phyloP scores from a whole-genome alignment of 2,329 filamentous ascomycete genomes.

The Tetracladium maxilliforme region DNA sequence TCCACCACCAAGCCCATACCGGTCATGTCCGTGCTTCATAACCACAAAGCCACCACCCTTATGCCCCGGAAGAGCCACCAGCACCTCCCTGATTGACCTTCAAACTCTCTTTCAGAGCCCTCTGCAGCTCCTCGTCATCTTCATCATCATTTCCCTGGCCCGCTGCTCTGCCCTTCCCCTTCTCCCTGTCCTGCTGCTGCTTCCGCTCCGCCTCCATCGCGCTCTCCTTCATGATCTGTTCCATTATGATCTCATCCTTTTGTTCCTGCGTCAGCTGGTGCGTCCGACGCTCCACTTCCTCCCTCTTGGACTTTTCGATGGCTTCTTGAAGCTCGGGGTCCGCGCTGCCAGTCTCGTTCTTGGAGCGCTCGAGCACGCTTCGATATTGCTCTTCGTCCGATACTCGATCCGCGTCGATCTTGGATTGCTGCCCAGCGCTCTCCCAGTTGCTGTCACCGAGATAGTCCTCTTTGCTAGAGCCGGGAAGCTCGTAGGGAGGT shows the following conservation, averaged over 20 bases:
- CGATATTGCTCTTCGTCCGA: conserved; percentile 23
- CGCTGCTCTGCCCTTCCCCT: conserved; percentile 13
- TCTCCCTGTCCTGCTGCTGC: conserved; percentile 10
- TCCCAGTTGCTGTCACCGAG: conserved; percentile 1
- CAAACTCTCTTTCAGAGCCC: conserved; percentile 40
- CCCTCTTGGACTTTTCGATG: conserved; percentile 33
- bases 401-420: too few species aligned
- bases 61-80: too few species aligned
- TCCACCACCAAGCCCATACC: too few species aligned
- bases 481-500: too few species aligned
- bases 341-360: conserved; percentile 25
- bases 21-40: too few species aligned
- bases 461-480: conserved; percentile 5
- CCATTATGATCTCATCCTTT: conserved; percentile 61
- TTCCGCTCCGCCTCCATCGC: conserved; percentile 45
- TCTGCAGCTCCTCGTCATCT: conserved; percentile 39
- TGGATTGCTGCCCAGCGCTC: too few species aligned
- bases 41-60: too few species aligned
- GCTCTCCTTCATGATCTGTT: conserved; percentile 68
- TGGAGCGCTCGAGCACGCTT: too few species aligned
- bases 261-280: conserved; percentile 7
- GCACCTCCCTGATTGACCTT: conserved; percentile 12
- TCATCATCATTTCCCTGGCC: conserved; percentile 16
- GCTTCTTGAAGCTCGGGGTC: conserved; percentile 43
- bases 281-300: conserved; percentile 4